These are phyloP conservation scores for Diaporthe ilicicola DNA, from an alignment of 2,329 filamentous ascomycete genomes.

Conservation along the genomic window DNA sequence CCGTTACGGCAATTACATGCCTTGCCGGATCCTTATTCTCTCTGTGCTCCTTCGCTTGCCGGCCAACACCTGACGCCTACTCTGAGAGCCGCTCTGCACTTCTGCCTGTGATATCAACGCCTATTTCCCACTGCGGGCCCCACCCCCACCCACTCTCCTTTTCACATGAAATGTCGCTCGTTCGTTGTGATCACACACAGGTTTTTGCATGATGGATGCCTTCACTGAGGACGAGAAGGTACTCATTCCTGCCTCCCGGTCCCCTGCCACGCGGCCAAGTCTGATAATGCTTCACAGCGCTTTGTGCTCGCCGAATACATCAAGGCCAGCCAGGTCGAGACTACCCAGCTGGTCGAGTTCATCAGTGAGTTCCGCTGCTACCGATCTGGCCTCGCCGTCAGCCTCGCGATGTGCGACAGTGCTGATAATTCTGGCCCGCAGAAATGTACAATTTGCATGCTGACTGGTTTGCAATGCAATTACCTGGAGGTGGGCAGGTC, in stretches of 20 bases:
- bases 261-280: conserved; percentile 16
- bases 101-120: conserved; percentile 18
- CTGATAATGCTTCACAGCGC: conserved; percentile 50
- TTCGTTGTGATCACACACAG: conserved; percentile 26
- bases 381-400: neutral
- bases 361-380: conserved; percentile 43
- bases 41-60: conserved; percentile 22
- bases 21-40: conserved; percentile 10
- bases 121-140: neutral
- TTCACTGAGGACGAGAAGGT: conserved; percentile 64
- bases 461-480: conserved; percentile 47
- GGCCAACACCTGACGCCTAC: conserved; percentile 19
- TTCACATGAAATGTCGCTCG: conserved; percentile 31
- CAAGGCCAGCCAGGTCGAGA: conserved; percentile 61
- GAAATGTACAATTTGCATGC: conserved; percentile 40
- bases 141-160: neutral
- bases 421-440: neutral
- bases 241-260: conserved; percentile 37
- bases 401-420: neutral
- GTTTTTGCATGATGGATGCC: conserved; percentile 49
- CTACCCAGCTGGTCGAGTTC: conserved; percentile 56
- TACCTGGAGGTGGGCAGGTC: conserved; percentile 43
- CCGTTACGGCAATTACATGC: conserved; percentile 22
- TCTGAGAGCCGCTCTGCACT: conserved; percentile 26
- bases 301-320: conserved; percentile 67